Conservation (phyloP, 192 early-diverging fungal genomes). For the Entomortierella lignicola region DNA sequence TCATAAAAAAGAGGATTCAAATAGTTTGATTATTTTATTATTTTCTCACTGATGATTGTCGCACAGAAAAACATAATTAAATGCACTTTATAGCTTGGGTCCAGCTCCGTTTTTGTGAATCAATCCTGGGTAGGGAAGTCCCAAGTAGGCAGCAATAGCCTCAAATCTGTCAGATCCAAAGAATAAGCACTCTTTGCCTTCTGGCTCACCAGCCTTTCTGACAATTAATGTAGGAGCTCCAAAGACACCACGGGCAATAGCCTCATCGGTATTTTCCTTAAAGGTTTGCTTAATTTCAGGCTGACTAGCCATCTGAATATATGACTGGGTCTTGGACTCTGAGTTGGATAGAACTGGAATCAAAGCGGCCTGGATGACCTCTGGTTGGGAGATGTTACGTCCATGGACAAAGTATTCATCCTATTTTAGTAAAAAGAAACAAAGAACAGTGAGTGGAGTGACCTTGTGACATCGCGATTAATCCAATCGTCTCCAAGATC, state of each 20-base stretch:
- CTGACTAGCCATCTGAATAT: slow-evolving; percentile 17
- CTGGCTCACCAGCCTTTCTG: slow-evolving; percentile 30
- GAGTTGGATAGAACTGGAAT: slow-evolving; percentile 12
- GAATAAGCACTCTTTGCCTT: slow-evolving; percentile 58
- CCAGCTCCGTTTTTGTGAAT: slow-evolving; percentile 22
- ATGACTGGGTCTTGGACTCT: slow-evolving; percentile 6
- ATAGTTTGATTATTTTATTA: too few relatives aligned
- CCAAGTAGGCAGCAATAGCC: slow-evolving; percentile 52
- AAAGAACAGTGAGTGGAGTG: neutral
- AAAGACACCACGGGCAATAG: slow-evolving; percentile 57
- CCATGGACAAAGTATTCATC: slow-evolving; percentile 49
- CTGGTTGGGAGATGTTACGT: slow-evolving; percentile 33
- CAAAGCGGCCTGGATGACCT: slow-evolving; percentile 28
- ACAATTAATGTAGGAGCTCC: slow-evolving; percentile 66
- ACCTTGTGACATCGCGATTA: neutral
- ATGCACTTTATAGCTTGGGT: slow-evolving; percentile 16
- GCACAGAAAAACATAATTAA: neutral
- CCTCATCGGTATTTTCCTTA: slow-evolving; percentile 56
- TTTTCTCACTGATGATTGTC: too few relatives aligned
- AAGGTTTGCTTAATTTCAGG: slow-evolving; percentile 46
- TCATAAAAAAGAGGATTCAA: neutral
- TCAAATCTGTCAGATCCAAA: slow-evolving; percentile 69
- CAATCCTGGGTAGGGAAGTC: slow-evolving; percentile 34
- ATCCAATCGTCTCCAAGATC: slow-evolving; percentile 11
- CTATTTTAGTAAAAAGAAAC: neutral